Evolutionary conservation across 2,329 filamentous ascomycete genomes (phyloP).

Genomic region (Fusarium siculi): DNA sequence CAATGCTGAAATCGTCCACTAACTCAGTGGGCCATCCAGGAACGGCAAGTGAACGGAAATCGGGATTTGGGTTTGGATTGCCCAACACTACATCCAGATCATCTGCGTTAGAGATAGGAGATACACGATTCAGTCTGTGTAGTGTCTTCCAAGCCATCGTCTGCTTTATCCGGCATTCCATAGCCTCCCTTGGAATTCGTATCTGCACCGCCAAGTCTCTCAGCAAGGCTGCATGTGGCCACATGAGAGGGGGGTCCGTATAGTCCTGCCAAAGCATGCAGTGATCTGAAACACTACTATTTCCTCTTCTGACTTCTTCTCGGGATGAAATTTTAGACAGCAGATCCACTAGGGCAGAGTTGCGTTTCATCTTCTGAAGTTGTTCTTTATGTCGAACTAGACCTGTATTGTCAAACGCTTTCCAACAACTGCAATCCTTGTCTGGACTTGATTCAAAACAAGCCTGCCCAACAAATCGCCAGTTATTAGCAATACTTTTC

Average conservation of each 20-base stretch:
- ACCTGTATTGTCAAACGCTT: not conserved
- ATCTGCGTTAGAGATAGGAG: not conserved
- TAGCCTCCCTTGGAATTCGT: not conserved
- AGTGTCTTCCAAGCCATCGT: not conserved
- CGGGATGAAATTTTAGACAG: not conserved
- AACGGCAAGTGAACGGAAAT: not conserved
- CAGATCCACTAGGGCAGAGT: too few relatives aligned
- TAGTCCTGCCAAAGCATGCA: not conserved
- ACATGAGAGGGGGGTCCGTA: too few relatives aligned
- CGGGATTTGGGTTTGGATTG: not conserved
- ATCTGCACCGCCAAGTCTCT: not conserved
- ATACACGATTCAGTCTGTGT: not conserved
- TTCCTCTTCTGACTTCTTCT: not conserved
- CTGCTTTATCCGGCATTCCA: not conserved
- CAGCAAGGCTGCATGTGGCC: too few relatives aligned
- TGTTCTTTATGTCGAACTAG: too few relatives aligned
- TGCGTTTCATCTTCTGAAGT: too few relatives aligned
- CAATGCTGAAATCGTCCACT: not conserved
- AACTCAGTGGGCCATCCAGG: not conserved
- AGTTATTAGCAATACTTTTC: fast-evolving
- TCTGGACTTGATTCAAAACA: not conserved
- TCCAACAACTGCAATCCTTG: not conserved
- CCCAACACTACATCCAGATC: not conserved
- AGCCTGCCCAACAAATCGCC: not conserved
- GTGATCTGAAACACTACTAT: not conserved